Base-by-base conservation (phyloP, 257 asterid species). In the Oldenlandia corymbosa region DNA sequence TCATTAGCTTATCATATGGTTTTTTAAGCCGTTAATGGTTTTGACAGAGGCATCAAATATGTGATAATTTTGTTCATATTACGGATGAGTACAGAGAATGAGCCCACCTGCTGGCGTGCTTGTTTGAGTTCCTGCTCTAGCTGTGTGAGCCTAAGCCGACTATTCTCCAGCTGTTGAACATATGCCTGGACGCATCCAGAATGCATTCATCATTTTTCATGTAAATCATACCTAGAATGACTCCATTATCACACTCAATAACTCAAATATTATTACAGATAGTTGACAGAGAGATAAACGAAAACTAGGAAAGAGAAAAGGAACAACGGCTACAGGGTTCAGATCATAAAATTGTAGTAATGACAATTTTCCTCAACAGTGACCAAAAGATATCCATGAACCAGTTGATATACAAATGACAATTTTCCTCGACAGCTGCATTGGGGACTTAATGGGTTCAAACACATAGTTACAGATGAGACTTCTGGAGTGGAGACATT, bases 101-200 rank as follows among this genome's bases (percentile, higher is more conserved):
- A 57, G 47, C 68, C 36, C 47, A 87, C 98, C 98, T 92, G 99
- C 51, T 90, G 95, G 26, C 94, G 87, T 2, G 83, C 86, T 67
- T 71, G 77, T 75, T 85, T 88, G 54, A 87, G 84, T 53, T 93
- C 97, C 71, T 87, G 95, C 80, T 93, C 97, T 10, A 93, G 84
- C 57, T 90, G 86, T 12, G 92, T 62, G 43, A 93, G 97, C 77
- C 63, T 84, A 55, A 79, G 70, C 54, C 95, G 82, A 68, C 99
- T 85, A 68, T 61, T 93, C 77, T 93, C 99, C 12, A 93, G 88
- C 65, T 90, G 94, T 71, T 90, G 96, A 75, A 92, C 95, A 66
- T 93, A 93, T 10, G 89, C 99, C 97, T 93, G 66, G 46, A 54
- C 64, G 63, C 62, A 66, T 73, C 47, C 27, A 77, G 65, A 66